These are phyloP conservation scores for Parasitella parasitica DNA, from an alignment of 371 early-diverging fungal species.

Conservation along the genomic window DNA sequence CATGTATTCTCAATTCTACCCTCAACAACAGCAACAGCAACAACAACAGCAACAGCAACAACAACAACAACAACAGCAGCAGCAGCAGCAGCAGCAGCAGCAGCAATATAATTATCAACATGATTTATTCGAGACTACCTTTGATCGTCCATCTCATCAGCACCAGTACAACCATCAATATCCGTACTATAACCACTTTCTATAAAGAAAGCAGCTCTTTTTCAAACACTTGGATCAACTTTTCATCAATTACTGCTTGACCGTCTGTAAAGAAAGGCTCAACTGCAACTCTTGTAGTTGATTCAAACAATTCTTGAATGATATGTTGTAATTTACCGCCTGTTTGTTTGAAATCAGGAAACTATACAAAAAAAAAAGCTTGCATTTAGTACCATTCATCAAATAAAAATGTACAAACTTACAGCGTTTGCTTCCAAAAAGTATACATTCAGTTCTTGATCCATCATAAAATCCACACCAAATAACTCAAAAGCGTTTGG, in stretches of 20 bases:
- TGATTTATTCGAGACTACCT: neutral
- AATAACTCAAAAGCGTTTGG: slow-evolving; percentile 70
- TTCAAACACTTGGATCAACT: slow-evolving; percentile 42
- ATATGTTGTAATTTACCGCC: slow-evolving; percentile 55
- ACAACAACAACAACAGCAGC: neutral
- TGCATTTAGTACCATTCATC: neutral
- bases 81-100: neutral
- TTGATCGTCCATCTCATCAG: no score
- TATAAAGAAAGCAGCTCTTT: slow-evolving; percentile 34
- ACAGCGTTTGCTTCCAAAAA: slow-evolving; percentile 72
- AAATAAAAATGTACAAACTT: slow-evolving; percentile 10
- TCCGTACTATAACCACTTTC: neutral
- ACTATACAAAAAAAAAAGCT: slow-evolving; percentile 25
- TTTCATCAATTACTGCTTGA: slow-evolving; percentile 14
- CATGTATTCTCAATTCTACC: neutral
- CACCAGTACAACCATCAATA: neutral
- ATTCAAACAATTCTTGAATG: slow-evolving; percentile 62
- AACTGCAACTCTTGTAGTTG: slow-evolving; percentile 48
- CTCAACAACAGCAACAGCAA: neutral
- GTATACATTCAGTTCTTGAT: slow-evolving; percentile 50
- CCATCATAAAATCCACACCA: slow-evolving; percentile 73
- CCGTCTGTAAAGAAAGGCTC: slow-evolving; percentile 40
- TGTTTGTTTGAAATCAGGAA: slow-evolving; percentile 77
- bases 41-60: neutral
- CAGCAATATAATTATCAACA: neutral